Percentiles rank a stretch among this genome's conserved stretches.
These are phyloP conservation scores for Paecilomyces sp. DNA, from an alignment of 2,329 filamentous ascomycete genomes.

Conservation along the genomic window DNA sequence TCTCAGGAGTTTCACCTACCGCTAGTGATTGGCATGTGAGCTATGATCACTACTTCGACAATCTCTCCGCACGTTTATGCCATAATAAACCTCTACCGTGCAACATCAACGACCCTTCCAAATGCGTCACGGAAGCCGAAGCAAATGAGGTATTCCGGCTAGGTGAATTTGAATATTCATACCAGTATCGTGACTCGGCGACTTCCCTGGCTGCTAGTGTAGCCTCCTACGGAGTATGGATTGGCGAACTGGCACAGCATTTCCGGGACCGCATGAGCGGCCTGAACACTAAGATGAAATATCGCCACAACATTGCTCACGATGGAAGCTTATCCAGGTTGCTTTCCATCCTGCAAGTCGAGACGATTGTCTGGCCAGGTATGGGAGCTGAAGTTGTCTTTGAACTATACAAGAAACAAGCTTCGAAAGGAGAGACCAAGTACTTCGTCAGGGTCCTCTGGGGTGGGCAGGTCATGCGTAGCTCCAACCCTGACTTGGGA, in stretches of 20 bases:
- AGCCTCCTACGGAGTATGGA: constrained; percentile 62
- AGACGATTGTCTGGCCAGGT: constrained; percentile 75
- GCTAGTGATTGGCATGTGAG: constrained; percentile 57
- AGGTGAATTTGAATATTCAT: constrained; percentile 74
- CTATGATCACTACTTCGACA: constrained; percentile 81
- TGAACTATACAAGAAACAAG: constrained; percentile 55
- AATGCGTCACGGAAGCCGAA: constrained; percentile 56
- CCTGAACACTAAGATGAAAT: constrained; percentile 39
- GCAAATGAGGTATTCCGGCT: constrained; percentile 67
- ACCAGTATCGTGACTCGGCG: constrained; percentile 63
- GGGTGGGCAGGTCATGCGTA: constrained; percentile 58
- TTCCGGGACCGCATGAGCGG: constrained; percentile 49
- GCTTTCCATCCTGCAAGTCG: constrained; percentile 63
- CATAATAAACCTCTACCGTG: constrained; percentile 68
- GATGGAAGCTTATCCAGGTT: constrained; percentile 65
- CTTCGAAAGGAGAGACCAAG: constrained; percentile 18
- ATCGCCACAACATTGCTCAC: constrained; percentile 73
- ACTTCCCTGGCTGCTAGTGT: constrained; percentile 56
- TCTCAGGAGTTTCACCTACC: constrained; percentile 56
- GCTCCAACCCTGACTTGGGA: constrained; percentile 62
- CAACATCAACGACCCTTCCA: constrained; percentile 39
- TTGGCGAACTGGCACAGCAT: constrained; percentile 63
- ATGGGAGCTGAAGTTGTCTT: constrained; percentile 77
- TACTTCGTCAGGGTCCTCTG: constrained; percentile 62
- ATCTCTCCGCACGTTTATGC: constrained; percentile 70